Base-by-base conservation (phyloP, 345 rosid species). In the Gossypium bickii region DNA sequence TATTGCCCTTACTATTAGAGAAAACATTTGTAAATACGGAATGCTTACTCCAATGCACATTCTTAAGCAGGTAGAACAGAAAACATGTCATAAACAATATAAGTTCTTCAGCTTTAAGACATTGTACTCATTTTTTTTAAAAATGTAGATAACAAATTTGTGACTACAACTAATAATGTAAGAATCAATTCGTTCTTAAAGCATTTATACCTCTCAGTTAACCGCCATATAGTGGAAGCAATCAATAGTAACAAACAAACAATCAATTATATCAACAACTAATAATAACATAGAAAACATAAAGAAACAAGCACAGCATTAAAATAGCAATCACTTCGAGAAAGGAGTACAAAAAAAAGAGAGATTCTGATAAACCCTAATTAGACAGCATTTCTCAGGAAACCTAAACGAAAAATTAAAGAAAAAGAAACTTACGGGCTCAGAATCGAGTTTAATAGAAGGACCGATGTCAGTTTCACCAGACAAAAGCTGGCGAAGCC, bases 401-500 rank as follows among this genome's bases (percentile, higher is more conserved):
- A 15, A 47, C 24, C 57, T 24, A 69, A 73, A 67, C 15, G 8
- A 47, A 41, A 18, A 25, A 22, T 8, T 65, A 1, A 51, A 41
- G 24, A 0, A 24, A 52, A 20, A 51, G 34, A 18, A 77, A 84
- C 97, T 87, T 77, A 94, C 98, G 49, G 97, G 89, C 78, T 92
- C 98, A 51, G 97, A 85, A 79, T 94, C 97, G 49, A 89, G 86
- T 77, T 89, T 86, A 61, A 89, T 79, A 70, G 97, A 90, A 34
- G 97, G 93, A 9, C 92, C 90, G 66, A 87, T 78, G 44, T 91
- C 76, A 47, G 87, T 90, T 73, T 94, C 98, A 18, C 97, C 98
- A 70, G 95, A 88, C 59, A 94, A 78, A 70, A 92, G 97, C 84
- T 89, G 97, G 72, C 97, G 89, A 70, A 92, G 84, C 78, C 98